Evolutionary conservation across 1,139 yeast species (phyloP).

Genomic region (Yamadazyma aaseri): DNA sequence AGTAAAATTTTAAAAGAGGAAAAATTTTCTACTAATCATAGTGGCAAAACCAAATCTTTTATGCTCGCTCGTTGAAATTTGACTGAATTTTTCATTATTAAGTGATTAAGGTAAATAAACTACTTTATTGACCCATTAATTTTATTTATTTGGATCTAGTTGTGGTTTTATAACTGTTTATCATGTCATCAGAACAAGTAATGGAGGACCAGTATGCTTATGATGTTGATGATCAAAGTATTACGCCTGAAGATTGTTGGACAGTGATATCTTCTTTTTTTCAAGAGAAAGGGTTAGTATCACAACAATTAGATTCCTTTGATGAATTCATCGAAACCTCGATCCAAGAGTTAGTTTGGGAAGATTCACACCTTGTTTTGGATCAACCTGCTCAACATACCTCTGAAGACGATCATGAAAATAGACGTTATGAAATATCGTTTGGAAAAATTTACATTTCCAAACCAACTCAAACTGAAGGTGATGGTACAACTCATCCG

Average conservation of each 20-base stretch:
- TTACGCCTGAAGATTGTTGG: conserved; percentile 99
- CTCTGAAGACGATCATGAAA: conserved; percentile 82
- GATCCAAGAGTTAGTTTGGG: conserved; percentile 94
- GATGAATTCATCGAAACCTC: conserved; percentile 97
- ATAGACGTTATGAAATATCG: conserved; percentile 89
- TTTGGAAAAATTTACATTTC: conserved; percentile 97
- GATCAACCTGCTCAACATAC: conserved; percentile 99
- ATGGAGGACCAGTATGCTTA: conserved; percentile 62
- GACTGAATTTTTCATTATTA: conserved; percentile 6
- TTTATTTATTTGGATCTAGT: conserved; percentile 1
- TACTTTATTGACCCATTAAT: not conserved
- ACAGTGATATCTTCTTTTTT: conserved; percentile 94
- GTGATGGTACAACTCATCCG: conserved; percentile 98
- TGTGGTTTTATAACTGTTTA: conserved; percentile 1
- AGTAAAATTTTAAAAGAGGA: conserved; percentile 1
- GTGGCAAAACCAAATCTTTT: conserved; percentile 6
- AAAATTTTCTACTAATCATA: conserved; percentile 5
- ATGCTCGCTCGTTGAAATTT: conserved; percentile 9
- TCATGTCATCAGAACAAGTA: conserved; percentile 15
- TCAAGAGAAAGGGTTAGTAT: conserved; percentile 93
- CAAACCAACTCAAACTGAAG: conserved; percentile 97
- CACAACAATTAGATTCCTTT: conserved; percentile 96
- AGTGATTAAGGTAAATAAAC: conserved; percentile 3
- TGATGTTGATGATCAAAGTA: conserved; percentile 65
- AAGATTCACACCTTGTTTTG: conserved; percentile 87